Evolutionary conservation across 2,329 filamentous ascomycete species (phyloP).

Genomic region (Xylariaceae sp.): DNA sequence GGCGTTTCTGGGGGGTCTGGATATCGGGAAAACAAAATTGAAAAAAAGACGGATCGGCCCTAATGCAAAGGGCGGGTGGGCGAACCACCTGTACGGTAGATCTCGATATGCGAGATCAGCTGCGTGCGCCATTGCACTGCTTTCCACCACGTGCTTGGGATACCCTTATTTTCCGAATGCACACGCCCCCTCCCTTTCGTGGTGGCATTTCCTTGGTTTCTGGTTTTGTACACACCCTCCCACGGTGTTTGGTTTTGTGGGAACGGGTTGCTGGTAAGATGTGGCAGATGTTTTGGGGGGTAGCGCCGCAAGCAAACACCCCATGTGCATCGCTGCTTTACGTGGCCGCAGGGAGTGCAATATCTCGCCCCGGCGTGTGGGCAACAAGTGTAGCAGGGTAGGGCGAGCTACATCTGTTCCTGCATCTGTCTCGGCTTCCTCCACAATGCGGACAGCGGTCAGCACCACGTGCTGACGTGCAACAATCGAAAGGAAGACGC

Average conservation of each 20-base stretch:
- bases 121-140: slow-evolving; percentile 17
- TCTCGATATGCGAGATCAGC: slow-evolving; percentile 25
- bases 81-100: slow-evolving; percentile 25
- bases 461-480: slow-evolving; percentile 26
- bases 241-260: slow-evolving; percentile 21
- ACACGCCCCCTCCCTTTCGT: slow-evolving; percentile 28
- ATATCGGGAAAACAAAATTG: slow-evolving; percentile 7
- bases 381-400: slow-evolving; percentile 21
- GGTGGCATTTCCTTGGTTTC: slow-evolving; percentile 17
- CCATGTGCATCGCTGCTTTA: slow-evolving; percentile 39
- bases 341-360: slow-evolving; percentile 18
- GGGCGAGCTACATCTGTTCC: slow-evolving; percentile 30
- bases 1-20: slow-evolving; percentile 17
- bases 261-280: slow-evolving; percentile 20
- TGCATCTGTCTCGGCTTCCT: slow-evolving; percentile 28
- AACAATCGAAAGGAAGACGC: slow-evolving; percentile 22
- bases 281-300: slow-evolving; percentile 28
- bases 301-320: slow-evolving; percentile 34
- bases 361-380: slow-evolving; percentile 27
- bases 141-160: slow-evolving; percentile 15
- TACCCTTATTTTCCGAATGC: slow-evolving; percentile 22
- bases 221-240: slow-evolving; percentile 28
- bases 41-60: slow-evolving; percentile 10
- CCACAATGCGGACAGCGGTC: slow-evolving; percentile 22
- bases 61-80: slow-evolving; percentile 18